Percentiles rank a stretch among this genome's conserved stretches.
These are phyloP conservation scores for Phoenix roebelenii DNA, from an alignment of 176 grass and related monocot genomes.

Conservation along the genomic window DNA sequence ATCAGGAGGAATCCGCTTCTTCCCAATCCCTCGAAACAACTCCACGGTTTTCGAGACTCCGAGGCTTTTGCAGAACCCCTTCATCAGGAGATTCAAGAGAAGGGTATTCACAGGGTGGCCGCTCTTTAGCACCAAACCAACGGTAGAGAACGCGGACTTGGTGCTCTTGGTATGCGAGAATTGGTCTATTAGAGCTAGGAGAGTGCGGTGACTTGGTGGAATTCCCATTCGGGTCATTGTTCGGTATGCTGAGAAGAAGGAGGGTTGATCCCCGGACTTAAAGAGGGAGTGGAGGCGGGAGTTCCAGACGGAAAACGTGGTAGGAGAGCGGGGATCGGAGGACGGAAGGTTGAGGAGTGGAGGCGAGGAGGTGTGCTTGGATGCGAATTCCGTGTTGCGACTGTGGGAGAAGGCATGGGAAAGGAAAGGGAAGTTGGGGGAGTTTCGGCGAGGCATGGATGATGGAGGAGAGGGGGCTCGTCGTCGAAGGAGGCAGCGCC, in stretches of 20 bases:
- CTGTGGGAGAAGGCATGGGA: no score
- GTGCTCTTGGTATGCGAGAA: neutral
- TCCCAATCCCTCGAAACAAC: conserved; percentile 22
- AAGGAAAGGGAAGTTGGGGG: no score
- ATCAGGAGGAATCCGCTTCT: conserved; percentile 17
- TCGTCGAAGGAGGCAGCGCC: no score
- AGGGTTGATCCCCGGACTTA: neutral
- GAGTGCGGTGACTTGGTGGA: neutral
- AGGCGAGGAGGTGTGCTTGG: no score
- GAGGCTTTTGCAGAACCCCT: conserved; percentile 13
- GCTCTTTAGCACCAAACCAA: conserved; percentile 19
- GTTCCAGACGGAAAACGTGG: neutral
- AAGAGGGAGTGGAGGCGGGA: neutral
- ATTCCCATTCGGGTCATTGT: neutral
- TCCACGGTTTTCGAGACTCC: conserved; percentile 17
- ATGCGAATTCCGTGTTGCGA: no score
- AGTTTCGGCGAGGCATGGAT: no score
- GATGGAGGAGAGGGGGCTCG: no score
- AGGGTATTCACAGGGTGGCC: conserved; percentile 17
- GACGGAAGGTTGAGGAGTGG: no score
- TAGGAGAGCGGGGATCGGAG: neutral
- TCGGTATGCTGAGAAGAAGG: neutral
- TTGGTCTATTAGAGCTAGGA: neutral
- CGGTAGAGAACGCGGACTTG: conserved; percentile 12
- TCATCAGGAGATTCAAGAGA: conserved; percentile 17